phyloP scores from a whole-genome alignment of 768 basidiomycete genomes.

The Paxillus ammoniavirescens region DNA sequence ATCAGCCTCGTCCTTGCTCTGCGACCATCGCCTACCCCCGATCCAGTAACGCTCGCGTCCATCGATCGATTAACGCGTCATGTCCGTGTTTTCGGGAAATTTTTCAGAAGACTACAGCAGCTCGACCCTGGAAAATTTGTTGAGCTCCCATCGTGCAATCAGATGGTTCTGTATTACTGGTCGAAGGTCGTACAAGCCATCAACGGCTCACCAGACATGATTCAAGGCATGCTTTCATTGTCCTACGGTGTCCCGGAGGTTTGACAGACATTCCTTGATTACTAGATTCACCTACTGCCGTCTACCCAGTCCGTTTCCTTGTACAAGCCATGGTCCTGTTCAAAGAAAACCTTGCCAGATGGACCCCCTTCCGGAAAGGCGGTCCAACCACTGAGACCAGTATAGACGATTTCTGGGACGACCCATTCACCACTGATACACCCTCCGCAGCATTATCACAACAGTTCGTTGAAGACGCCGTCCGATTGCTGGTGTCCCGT shows the following conservation, averaged over 20 bases:
- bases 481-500: constrained; percentile 72
- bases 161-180: constrained; percentile 81
- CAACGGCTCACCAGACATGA: constrained; percentile 43
- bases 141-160: constrained; percentile 57
- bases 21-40: constrained; percentile 31
- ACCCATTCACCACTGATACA: constrained; percentile 12
- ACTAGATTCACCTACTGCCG: constrained; percentile 58
- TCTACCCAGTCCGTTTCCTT: constrained; percentile 77
- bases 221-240: constrained; percentile 48
- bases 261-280: background rate
- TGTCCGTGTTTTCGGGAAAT: constrained; percentile 72
- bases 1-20: constrained; percentile 48
- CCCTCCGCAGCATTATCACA: constrained; percentile 51
- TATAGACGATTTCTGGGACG: constrained; percentile 26
- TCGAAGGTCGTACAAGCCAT: constrained; percentile 74
- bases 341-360: constrained; percentile 77
- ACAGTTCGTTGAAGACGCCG: constrained; percentile 72
- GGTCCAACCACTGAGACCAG: constrained; percentile 60
- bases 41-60: constrained; percentile 42
- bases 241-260: background rate
- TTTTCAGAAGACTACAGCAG: constrained; percentile 74
- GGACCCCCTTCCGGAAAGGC: constrained; percentile 64
- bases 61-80: constrained; percentile 66
- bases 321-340: constrained; percentile 86
- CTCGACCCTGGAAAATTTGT: constrained; percentile 59